Evolutionary conservation across 2,329 filamentous ascomycete genomes (phyloP), one percentile per base, ranked within the genome.

Genomic region (Nemania bipapillata): DNA sequence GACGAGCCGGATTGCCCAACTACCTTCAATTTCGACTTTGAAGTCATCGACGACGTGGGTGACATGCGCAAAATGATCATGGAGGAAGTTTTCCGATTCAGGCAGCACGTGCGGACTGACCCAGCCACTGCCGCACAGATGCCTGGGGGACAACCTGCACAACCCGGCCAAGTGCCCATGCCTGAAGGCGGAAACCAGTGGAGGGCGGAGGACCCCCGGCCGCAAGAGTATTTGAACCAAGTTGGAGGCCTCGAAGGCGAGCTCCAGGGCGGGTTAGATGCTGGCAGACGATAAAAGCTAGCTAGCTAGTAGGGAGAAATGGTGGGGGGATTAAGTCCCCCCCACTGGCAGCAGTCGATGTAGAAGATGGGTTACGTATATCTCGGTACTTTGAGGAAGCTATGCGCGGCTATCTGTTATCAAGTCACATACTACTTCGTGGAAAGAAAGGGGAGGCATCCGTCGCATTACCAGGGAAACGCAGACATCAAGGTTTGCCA

Each of bases 21-120:
- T 17, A 94, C 93, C 20, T 99, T 99, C 83, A 94, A 99, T 85
- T 99, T 99, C 84, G 92, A 95, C 80, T 99, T 99, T 78, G 96
- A 99, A 81, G 90, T 97, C n/a, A 89, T 97, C 45, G 95, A 99
- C 61, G 96, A 98, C 52, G 94, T 99, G 22, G 87, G 86, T 24
- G 92, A 97, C 75, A 98, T 99, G 94, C 92, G 96, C 79, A 90
- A 91, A 81, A 96, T 97, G 93, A 99, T 99, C 73, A 85, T 97
- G 68, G 91, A 95, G n/a, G 96, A 99, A 81, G 96, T 99, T 56
- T 86, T 89, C 78, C 87, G 90, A 73, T 99, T 99, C 89, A 89
- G 96, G 71, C 86, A 88, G 77, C 75, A 80, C 35, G 87, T 89
- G 12, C 84, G 86, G 58, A 87, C 84, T 26, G 84, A 81, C 0